Conservation (phyloP, 495 filamentous ascomycete species). For the Xylaria longipes region DNA sequence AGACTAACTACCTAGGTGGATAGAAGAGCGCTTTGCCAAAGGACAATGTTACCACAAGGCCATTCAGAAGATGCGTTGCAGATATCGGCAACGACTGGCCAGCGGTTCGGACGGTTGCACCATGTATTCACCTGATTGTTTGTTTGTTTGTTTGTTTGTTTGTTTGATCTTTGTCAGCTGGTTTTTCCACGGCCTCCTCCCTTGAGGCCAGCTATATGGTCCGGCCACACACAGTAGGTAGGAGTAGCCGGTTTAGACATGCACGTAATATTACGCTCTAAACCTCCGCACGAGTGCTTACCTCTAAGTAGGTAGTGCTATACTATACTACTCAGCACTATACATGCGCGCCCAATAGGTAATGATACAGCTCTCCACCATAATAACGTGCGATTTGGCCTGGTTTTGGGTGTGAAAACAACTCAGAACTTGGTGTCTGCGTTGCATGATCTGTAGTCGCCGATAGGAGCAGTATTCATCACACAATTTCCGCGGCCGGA, state of each 20-base stretch:
- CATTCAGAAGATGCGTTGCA: slow-evolving; percentile 6
- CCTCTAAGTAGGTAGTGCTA: not conserved
- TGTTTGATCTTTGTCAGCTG: slow-evolving; percentile 4
- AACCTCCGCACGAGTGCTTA: slow-evolving; percentile 12
- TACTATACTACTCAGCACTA: not conserved
- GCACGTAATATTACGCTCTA: slow-evolving; percentile 24
- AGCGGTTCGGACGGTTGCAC: slow-evolving; percentile 1
- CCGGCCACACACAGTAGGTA: not conserved
- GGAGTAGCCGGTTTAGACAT: slow-evolving; percentile 13
- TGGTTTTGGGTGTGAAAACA: slow-evolving; percentile 23
- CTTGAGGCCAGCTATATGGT: not conserved
- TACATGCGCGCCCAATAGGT: slow-evolving; percentile 12
- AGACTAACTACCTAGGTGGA: too few species aligned
- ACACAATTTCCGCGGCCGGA: slow-evolving; percentile 21
- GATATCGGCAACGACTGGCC: slow-evolving; percentile 3
- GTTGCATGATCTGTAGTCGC: slow-evolving; percentile 14
- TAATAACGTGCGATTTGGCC: not conserved
- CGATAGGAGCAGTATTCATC: slow-evolving; percentile 11
- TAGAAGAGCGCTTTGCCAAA: not conserved
- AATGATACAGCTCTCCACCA: slow-evolving; percentile 7
- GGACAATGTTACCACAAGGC: not conserved
- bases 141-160: slow-evolving; percentile 21
- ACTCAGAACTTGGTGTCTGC: not conserved
- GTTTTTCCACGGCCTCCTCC: slow-evolving; percentile 2
- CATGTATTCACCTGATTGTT: slow-evolving; percentile 1